A percentile compares a stretch with the other conserved stretches of the same genome.
Evolutionary conservation across 1,284 basidiomycete species (phyloP).

Genomic region (Neonothopanus nambi): DNA sequence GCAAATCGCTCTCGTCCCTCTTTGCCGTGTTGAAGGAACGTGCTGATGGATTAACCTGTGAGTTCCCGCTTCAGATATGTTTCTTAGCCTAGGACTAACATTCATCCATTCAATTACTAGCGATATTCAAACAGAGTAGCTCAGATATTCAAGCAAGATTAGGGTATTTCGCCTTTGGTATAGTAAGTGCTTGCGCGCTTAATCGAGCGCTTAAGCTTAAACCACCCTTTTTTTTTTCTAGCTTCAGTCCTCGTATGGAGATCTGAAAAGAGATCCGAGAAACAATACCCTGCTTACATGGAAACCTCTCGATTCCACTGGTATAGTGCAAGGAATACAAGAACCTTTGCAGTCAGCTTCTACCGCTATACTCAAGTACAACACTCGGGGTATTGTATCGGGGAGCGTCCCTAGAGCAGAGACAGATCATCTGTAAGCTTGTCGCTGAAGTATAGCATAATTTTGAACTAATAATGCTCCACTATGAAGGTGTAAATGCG

Average conservation of each 20-base stretch:
- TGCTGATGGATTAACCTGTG: conserved; percentile 19
- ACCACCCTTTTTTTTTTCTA: background rate
- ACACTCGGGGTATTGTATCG: background rate
- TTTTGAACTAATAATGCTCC: background rate
- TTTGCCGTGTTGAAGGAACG: conserved; percentile 20
- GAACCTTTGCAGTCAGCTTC: background rate
- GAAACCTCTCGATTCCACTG: background rate
- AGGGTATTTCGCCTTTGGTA: conserved; percentile 18
- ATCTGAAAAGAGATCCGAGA: background rate
- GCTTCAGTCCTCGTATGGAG: background rate
- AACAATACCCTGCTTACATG: conserved; percentile 5
- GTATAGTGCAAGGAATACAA: background rate
- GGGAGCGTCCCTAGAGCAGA: background rate
- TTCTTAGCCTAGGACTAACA: background rate
- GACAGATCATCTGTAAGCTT: background rate
- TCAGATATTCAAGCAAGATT: conserved; percentile 13
- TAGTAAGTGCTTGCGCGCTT: conserved; percentile 12
- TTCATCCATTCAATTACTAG: conserved; percentile 14
- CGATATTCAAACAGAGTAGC: conserved; percentile 23
- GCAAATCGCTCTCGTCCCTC: conserved; percentile 12
- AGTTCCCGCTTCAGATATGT: background rate
- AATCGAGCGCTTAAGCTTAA: background rate
- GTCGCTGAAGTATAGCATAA: background rate
- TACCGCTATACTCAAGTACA: background rate
- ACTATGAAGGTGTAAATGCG: conserved; percentile 30